Evolutionary conservation across 441 rosid genomes (phyloP), one percentile per base, ranked within the genome.

Genomic region (Adansonia madagascariensis): DNA sequence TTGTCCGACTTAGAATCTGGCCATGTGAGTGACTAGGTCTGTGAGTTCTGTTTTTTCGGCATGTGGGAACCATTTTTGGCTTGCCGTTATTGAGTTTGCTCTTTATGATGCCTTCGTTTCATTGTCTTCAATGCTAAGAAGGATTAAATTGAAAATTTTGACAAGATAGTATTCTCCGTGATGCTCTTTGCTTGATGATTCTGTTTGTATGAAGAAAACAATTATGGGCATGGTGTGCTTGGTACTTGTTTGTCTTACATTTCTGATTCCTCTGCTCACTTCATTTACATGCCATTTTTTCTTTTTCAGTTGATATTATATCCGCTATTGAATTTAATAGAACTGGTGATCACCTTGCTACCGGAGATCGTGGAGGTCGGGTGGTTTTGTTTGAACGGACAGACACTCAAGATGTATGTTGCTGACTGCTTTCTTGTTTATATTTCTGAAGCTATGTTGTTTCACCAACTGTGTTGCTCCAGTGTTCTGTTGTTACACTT

Each of bases 331-430:
- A 91, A 80, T 91, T 91, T 77, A 91, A 91, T 83, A 87, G 80
- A 87, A 86, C 79, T 81, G 95, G 95, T 8, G 84, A 91, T 78
- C 90, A 88, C 82, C 95, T 91, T 79, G 93, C 95, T 67, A 89
- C 93, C 69, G 95, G 93, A 81, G 95, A 91, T 82, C 91, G 92
- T 83, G 95, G 92, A 67, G 93, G 93, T 43, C 83, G 93, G 59
- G 91, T 89, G 73, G 93, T 89, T 84, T 85, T 88, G 71, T 89
- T 91, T 83, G 95, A 91, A 84, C 89, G 95, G 80, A 91, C 93
- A 1, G 93, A 88, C 74, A 79, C 79, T 17, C 85, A 61, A 80
- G 90, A 89, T 75, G 95, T 91, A 81, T 60, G 88, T 77, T 74
- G 52, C 49, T 55, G 5, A 69, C 27, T 69, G 24, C 24, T 41